Evolutionary conservation across 2,329 filamentous ascomycete genomes (phyloP), one percentile per base, ranked within the genome.

Genomic region (Gyromitra esculenta): DNA sequence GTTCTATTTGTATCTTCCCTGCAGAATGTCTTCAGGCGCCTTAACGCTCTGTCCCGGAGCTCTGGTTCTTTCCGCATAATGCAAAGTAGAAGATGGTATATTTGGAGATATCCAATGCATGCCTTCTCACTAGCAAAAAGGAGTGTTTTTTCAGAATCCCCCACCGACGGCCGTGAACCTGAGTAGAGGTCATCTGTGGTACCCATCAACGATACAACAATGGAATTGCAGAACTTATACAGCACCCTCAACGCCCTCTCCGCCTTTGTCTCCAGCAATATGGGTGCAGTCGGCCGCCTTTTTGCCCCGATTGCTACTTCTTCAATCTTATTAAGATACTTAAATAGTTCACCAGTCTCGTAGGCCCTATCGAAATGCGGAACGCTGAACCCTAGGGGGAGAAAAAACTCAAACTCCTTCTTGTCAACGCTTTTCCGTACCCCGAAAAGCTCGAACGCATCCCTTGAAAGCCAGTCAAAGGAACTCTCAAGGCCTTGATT

Each of bases 101-200:
- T 60, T 43, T 76, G 73, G 7, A 76, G 60, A n/a, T 76, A 76
- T n/a, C 73, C 68, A n/a, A 76, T 76, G 48, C 68, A 73, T 21
- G 69, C 73, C 43, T 76, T 76, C 69, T 76, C 68, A 18, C 67
- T 72, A 9, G 73, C 66, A 21, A 73, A 76, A 48, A 76, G 48
- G 5, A 76, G 60, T 18, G 73, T 73, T 39, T 67, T 52, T 11
- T 35, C 35, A 8, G 50, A 7, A 15, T 35, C 43, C n/a, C 5
- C 11, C 21, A 1, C 35, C 25, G 11, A 18, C 13, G n/a, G 1
- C 15, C 11, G 9, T 18, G 18, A 45, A 8, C 8, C 37, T 31
- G 52, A 60, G 37, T 65, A 72, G 25, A 72, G 41, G 5, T 65
- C 60, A 66, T 76, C 73, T 54, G 68, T 72, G 18, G 73, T 56